Evolutionary conservation across 257 asterid species (phyloP).

Genomic region (Echites panduratus): DNA sequence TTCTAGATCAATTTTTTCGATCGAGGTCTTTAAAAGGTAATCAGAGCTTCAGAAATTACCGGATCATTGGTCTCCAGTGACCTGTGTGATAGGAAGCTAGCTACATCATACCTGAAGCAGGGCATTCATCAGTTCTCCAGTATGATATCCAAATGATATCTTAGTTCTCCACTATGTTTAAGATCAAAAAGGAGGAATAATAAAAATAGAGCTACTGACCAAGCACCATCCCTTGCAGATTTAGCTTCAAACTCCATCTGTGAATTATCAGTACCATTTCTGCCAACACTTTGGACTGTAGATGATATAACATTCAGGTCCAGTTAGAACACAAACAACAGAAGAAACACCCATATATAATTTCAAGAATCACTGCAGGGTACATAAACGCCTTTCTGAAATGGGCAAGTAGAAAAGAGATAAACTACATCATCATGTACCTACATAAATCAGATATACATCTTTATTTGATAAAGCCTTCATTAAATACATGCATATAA

Average conservation of each 20-base stretch:
- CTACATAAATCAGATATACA: not conserved
- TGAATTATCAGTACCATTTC: conserved; percentile 47
- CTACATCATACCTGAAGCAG: conserved; percentile 69
- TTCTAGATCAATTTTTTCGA: conserved; percentile 8
- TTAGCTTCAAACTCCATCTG: conserved; percentile 92
- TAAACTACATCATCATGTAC: not conserved
- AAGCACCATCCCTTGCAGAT: conserved; percentile 97
- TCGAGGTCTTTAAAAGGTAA: conserved; percentile 15
- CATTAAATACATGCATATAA: not conserved
- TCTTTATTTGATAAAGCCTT: not conserved
- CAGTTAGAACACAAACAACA: not conserved
- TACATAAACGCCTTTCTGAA: not conserved
- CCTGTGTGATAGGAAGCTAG: conserved; percentile 61
- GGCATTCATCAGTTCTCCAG: not conserved
- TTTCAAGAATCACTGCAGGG: not conserved
- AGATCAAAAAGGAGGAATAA: not conserved
- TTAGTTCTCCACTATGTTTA: not conserved
- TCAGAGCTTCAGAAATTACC: conserved; percentile 54
- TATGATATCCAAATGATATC: not conserved
- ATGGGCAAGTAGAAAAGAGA: not conserved
- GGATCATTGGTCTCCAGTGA: conserved; percentile 68
- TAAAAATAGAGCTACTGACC: conserved; percentile 42
- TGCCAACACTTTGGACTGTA: conserved; percentile 49
- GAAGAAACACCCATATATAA: not conserved
- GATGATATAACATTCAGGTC: conserved; percentile 9